Evolutionary conservation across 1,284 basidiomycete genomes (phyloP), one percentile per base, ranked within the genome.

Genomic region (Wallemia ichthyophaga): DNA sequence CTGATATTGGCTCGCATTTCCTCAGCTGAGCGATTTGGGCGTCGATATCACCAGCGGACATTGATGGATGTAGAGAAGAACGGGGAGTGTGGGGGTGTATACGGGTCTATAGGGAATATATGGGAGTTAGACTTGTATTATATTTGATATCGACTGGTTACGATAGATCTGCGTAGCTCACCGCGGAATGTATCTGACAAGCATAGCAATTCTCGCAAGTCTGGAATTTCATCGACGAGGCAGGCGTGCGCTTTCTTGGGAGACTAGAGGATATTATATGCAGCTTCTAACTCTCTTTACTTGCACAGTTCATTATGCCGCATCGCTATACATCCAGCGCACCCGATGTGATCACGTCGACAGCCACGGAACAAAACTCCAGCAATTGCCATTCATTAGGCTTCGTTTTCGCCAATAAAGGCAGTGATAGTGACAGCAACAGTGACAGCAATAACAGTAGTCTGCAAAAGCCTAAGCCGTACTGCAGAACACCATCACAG

Each of bases 1-100:
- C 89, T 23, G 86, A 84, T 65, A 95, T 89, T 60, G 83, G 82
- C 67, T 92, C 85, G 72, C 89, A 94, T 63, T 83, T 80, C 67
- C 80, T 79, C 58, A 94, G 78, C 69, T 91, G 87, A 64, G 82
- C 65, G 58, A 69, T 69, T 60, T 69, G 67, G 37, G 13, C 59
- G 66, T 67, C 37, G 11, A 48, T 3, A 48, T 48, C 37, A 19
- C 37, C 37, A 11, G 9, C 13, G 7, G n/a, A 48, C 37, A 48
- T 48, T 17, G 37, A 5, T 48, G 37, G 37, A 17, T 48, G 37
- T 48, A 11, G 37, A 11, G n/a, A 5, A 48, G 37, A 11, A 48
- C 9, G 37, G n/a, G n/a, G 28, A 31, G 7, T 31, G 28, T 7
- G 17, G 28, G 7, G 28, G 28, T 7, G 28, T 7, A 31, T 7